These are phyloP conservation scores for Leonotis leonurus DNA, from an alignment of 257 asterid genomes.

Conservation along the genomic window DNA sequence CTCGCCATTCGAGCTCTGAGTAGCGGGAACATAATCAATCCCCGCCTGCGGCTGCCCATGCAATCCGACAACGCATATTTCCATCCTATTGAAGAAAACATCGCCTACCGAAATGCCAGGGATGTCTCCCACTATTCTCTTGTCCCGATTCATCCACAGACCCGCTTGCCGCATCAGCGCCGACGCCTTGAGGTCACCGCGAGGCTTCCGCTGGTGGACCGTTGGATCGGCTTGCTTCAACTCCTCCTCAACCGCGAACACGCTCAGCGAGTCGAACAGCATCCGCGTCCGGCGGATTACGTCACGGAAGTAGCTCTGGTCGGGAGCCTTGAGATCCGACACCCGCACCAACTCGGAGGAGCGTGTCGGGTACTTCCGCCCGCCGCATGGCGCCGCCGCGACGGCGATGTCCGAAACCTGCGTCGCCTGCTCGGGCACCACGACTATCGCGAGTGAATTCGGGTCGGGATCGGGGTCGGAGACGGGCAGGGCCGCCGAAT, in stretches of 20 bases:
- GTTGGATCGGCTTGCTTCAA: constrained; percentile 20
- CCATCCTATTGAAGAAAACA: constrained; percentile 66
- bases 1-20: constrained; percentile 75
- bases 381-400: background rate
- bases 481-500: constrained; percentile 13
- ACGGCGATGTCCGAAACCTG: constrained; percentile 22
- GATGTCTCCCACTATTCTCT: constrained; percentile 62
- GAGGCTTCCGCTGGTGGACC: constrained; percentile 24
- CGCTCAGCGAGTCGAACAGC: constrained; percentile 60
- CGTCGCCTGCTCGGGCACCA: constrained; percentile 21
- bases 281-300: constrained; percentile 48
- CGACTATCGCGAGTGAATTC: constrained; percentile 39
- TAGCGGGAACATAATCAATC: constrained; percentile 64
- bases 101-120: constrained; percentile 72
- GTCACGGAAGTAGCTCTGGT: constrained; percentile 41
- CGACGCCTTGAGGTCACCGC: constrained; percentile 64
- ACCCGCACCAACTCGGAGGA: constrained; percentile 52
- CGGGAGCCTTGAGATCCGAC: constrained; percentile 41
- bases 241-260: constrained; percentile 36
- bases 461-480: constrained; percentile 29
- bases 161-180: constrained; percentile 49
- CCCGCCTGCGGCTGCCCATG: constrained; percentile 91
- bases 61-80: constrained; percentile 66
- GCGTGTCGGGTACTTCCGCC: constrained; percentile 31
- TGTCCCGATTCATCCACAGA: constrained; percentile 69